Evolutionary conservation across 2,329 filamentous ascomycete genomes (phyloP), one percentile per base, ranked within the genome.

Genomic region (Cladosporium sp.): DNA sequence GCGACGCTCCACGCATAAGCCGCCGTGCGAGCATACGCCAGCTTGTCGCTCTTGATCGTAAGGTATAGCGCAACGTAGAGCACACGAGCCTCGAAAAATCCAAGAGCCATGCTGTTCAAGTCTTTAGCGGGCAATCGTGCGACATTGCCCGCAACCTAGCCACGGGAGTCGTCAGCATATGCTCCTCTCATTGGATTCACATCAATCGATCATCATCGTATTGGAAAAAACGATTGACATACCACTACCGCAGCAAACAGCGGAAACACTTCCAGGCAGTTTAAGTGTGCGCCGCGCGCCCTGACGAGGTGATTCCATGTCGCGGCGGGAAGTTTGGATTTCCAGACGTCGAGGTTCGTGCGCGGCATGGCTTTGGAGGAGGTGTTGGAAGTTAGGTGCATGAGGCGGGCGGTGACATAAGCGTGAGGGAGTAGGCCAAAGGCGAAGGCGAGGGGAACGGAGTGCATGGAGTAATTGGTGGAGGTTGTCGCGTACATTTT

Each of bases 201-300:
- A 8, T 0, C 12, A 26, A 29, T 7, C n/a, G 1, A 26, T 18
- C 23, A 52, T 18, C 23, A 28, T 5, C 16, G 5, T 0, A 3
- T 1, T 26, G 23, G 5, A 21, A 8, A 1, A 12, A 7, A n/a
- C 3, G 12, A 21, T 11, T 5, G 18, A 62, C 68, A 16, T 49
- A 78, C 65, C 67, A 83, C 72, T 3, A 76, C 78, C 0, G 73
- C 75, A 3, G 73, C 70, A 68, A 82, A 79, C 1, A 83, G 66
- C 0, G 78, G 70, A 62, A 76, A 81, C 61, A 79, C 77, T 63
- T 80, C 82, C 14, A 83, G 77, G 0, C 80, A 76, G 64, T 84
- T 84, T 8, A 80, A 76, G 68, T 82, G 80, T 10, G 81, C 81
- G 4, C 71, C 71, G 37, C 71, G 62, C 16, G 68, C 69, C 55